Percentiles rank a stretch among this genome's conserved stretches.
Conservation (phyloP, 352 stramenopile genomes). For the Globisporangium iwayamae region DNA sequence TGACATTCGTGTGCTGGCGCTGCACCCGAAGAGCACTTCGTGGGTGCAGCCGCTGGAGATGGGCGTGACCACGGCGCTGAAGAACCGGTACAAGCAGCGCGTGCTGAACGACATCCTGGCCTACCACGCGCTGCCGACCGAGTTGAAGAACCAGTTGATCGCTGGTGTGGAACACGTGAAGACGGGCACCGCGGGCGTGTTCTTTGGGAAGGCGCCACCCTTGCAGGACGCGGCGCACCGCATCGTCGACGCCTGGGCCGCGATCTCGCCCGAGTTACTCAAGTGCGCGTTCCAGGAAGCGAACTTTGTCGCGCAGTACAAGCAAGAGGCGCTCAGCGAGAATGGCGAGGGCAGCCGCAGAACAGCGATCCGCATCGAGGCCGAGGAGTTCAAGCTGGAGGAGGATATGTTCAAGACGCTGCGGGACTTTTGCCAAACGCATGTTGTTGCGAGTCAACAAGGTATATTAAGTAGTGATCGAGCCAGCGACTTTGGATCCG, state of each 20-base stretch:
- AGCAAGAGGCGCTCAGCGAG: background rate
- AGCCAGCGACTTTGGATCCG: background rate
- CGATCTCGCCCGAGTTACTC: conserved; percentile 16
- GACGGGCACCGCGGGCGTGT: conserved; percentile 14
- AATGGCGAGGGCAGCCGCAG: background rate
- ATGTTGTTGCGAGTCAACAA: background rate
- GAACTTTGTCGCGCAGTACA: conserved; percentile 8
- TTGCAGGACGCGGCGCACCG: conserved; percentile 19
- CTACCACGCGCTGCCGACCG: conserved; percentile 11
- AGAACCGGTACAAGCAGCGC: conserved; percentile 25
- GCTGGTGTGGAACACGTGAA: conserved; percentile 7
- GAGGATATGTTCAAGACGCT: conserved; percentile 11
- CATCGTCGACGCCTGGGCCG: conserved; percentile 19
- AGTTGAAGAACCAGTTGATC: conserved; percentile 9
- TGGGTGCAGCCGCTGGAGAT: conserved; percentile 22
- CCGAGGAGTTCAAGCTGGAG: conserved; percentile 9
- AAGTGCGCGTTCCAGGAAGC: conserved; percentile 11
- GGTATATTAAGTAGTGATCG: no score
- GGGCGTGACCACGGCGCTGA: conserved; percentile 22
- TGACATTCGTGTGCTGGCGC: conserved; percentile 13
- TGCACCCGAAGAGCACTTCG: conserved; percentile 9
- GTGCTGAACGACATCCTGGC: conserved; percentile 23
- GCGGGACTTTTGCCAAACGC: background rate
- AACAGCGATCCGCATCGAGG: conserved; percentile 11
- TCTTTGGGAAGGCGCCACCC: conserved; percentile 21